These are phyloP conservation scores for Fusarium austroafricanum DNA, from an alignment of 2,329 filamentous ascomycete genomes.

Conservation along the genomic window DNA sequence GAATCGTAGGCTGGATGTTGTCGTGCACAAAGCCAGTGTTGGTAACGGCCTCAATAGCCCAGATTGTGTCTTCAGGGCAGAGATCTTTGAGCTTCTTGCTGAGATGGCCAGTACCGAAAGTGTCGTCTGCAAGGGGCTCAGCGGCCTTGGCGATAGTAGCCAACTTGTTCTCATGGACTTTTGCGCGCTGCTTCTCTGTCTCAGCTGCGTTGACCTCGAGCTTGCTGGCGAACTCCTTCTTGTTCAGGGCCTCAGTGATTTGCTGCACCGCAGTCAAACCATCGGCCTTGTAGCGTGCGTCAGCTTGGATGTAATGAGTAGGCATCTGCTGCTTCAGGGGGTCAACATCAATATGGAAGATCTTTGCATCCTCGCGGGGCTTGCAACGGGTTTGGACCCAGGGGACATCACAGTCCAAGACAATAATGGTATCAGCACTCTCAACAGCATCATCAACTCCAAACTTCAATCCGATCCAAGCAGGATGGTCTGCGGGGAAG, in stretches of 20 bases:
- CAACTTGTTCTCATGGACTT: constrained; percentile 69
- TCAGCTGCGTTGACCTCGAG: constrained; percentile 44
- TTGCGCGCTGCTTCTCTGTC: constrained; percentile 60
- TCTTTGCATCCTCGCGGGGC: constrained; percentile 62
- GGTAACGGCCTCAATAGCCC: constrained; percentile 82
- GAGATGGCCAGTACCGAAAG: constrained; percentile 56
- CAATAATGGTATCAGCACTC: constrained; percentile 84
- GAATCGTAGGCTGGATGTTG: constrained; percentile 74
- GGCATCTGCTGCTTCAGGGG: constrained; percentile 79
- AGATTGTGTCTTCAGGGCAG: constrained; percentile 70
- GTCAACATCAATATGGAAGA: constrained; percentile 75
- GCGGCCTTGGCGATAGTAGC: constrained; percentile 67
- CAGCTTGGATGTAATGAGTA: constrained; percentile 75
- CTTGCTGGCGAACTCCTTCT: constrained; percentile 56
- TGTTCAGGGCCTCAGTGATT: constrained; percentile 70
- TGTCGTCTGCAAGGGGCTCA: constrained; percentile 69
- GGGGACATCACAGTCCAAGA: constrained; percentile 90
- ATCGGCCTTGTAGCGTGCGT: constrained; percentile 75
- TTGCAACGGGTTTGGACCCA: constrained; percentile 86
- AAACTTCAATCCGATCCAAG: constrained; percentile 77
- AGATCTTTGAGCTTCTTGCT: constrained; percentile 48
- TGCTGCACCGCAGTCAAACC: constrained; percentile 74
- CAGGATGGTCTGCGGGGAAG: constrained; percentile 77
- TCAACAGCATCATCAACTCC: constrained; percentile 79
- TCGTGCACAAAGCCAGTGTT: constrained; percentile 75